A percentile compares a stretch with the other conserved stretches of the same genome.
These are phyloP conservation scores for Anthracocystis setariae DNA, from an alignment of 1,284 basidiomycete species.

Conservation along the genomic window DNA sequence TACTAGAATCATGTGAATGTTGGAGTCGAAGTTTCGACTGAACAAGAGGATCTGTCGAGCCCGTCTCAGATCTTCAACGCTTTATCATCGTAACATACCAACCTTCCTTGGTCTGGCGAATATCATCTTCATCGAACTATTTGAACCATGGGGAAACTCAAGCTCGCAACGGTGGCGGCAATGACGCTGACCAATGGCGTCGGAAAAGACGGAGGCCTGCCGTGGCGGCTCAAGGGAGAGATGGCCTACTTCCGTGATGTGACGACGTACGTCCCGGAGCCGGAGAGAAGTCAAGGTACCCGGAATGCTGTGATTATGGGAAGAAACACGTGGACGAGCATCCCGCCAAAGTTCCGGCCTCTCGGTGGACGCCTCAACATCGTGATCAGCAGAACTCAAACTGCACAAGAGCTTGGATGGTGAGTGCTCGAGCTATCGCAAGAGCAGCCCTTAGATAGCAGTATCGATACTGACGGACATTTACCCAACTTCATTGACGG, in stretches of 20 bases:
- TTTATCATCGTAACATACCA: too few species aligned
- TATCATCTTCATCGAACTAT: not conserved
- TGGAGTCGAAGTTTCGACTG: not conserved
- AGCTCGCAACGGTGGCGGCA: conserved; percentile 88
- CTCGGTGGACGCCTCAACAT: conserved; percentile 81
- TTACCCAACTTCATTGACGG: too few species aligned
- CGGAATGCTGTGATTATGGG: conserved; percentile 94
- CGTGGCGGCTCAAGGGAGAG: conserved; percentile 89
- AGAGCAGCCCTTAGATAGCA: not conserved
- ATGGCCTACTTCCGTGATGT: conserved; percentile 91
- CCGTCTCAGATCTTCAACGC: too few species aligned
- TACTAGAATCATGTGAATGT: too few species aligned
- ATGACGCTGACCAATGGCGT: conserved; percentile 89
- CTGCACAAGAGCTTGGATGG: conserved; percentile 76
- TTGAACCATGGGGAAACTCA: conserved; percentile 37
- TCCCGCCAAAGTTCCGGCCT: conserved; percentile 87
- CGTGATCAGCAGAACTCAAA: conserved; percentile 78
- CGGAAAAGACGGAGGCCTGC: conserved; percentile 78
- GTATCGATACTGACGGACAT: conserved; percentile 20
- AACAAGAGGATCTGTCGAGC: too few species aligned
- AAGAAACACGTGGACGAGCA: conserved; percentile 96
- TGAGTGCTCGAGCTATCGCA: conserved; percentile 7
- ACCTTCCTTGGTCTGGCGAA: not conserved
- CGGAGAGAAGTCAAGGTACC: conserved; percentile 12
- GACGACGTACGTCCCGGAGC: conserved; percentile 73